These are phyloP conservation scores for Plasmodium yoelii DNA, from an alignment of 169 alveolate species.

Conservation along the genomic window DNA sequence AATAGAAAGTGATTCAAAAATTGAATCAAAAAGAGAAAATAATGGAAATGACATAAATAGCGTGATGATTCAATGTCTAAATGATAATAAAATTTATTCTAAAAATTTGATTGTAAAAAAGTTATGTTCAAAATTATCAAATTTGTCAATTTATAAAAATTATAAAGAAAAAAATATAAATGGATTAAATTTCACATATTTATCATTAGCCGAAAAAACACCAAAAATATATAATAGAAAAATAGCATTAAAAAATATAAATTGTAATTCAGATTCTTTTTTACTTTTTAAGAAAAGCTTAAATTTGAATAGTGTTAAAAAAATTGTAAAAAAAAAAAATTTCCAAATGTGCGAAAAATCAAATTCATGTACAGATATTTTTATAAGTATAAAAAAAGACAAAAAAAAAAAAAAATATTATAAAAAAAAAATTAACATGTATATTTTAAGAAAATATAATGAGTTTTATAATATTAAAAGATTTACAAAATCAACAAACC, in stretches of 20 bases:
- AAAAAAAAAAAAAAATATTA: slow-evolving; percentile 16
- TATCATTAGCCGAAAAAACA: too few relatives aligned
- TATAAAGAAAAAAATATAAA: too few relatives aligned
- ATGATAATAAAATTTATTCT: too few relatives aligned
- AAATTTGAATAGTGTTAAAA: background rate
- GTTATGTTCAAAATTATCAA: too few relatives aligned
- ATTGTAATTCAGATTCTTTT: slow-evolving; percentile 18
- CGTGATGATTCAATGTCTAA: too few relatives aligned
- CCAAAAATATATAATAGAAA: background rate
- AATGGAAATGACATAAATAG: too few relatives aligned
- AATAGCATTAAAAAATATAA: background rate
- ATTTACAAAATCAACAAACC: background rate
- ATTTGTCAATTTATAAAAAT: too few relatives aligned
- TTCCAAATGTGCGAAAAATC: slow-evolving; percentile 12
- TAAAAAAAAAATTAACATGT: slow-evolving; percentile 8
- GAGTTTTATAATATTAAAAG: slow-evolving; percentile 2
- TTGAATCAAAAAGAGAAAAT: too few relatives aligned
- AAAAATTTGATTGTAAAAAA: too few relatives aligned
- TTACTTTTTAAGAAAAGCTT: slow-evolving; percentile 12
- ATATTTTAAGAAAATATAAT: slow-evolving; percentile 19
- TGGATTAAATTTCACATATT: too few relatives aligned
- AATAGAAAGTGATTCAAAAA: too few relatives aligned
- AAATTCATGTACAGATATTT: slow-evolving; percentile 32
- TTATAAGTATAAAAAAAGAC: slow-evolving; percentile 16
- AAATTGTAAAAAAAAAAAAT: background rate